Percentiles rank a stretch among this genome's conserved stretches.
These are phyloP conservation scores for Cordyceps sp. DNA, from an alignment of 2,329 filamentous ascomycete genomes.

Conservation along the genomic window DNA sequence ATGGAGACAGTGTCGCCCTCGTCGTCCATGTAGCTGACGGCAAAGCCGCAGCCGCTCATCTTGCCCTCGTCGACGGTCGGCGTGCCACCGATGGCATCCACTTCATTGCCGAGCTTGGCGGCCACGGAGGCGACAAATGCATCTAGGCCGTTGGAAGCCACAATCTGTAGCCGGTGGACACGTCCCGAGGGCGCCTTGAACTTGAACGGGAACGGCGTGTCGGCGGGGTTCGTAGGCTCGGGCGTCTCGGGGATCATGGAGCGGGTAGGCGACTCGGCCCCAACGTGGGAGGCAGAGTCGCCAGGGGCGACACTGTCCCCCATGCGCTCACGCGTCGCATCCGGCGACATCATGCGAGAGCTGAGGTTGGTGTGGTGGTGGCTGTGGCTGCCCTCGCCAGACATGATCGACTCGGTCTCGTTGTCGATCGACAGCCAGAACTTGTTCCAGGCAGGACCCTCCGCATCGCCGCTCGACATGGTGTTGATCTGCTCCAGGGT, in stretches of 20 bases:
- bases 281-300: slow-evolving; percentile 88
- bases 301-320: slow-evolving; percentile 76
- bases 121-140: slow-evolving; percentile 64
- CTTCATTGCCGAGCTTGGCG: slow-evolving; percentile 70
- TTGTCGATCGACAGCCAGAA: slow-evolving; percentile 96
- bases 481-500: slow-evolving; percentile 96
- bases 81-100: slow-evolving; percentile 67
- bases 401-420: slow-evolving; percentile 92
- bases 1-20: slow-evolving; percentile 95
- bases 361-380: slow-evolving; percentile 46
- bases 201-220: slow-evolving; percentile 88
- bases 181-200: slow-evolving; percentile 95
- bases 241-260: slow-evolving; percentile 36
- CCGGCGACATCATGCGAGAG: slow-evolving; percentile 66
- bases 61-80: slow-evolving; percentile 66
- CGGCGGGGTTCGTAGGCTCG: slow-evolving; percentile 41
- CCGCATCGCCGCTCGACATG: slow-evolving; percentile 74
- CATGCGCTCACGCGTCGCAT: slow-evolving; percentile 52
- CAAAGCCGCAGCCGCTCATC: slow-evolving; percentile 64
- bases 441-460: slow-evolving; percentile 98
- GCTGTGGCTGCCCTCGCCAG: slow-evolving; percentile 70
- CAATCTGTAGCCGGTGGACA: slow-evolving; percentile 79
- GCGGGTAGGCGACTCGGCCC: slow-evolving; percentile 58
- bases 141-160: slow-evolving; percentile 62
- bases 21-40: slow-evolving; percentile 89